phyloP scores from a whole-genome alignment of 345 rosid species.

The rapeseed (Brassica napus) region Da-Ae NC_063435.1:23052501-23053000 shows the following conservation, averaged over 20 bases:
- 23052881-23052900: conserved; percentile 30
- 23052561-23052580: neutral
- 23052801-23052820: conserved; percentile 15
- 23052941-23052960: neutral
- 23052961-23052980: neutral
- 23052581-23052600: neutral
- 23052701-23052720: conserved; percentile 13
- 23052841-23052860: conserved; percentile 26
- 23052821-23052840: conserved; percentile 22
- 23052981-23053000: neutral
- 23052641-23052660: conserved; percentile 26
- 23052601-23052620: conserved; percentile 31
- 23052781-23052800: conserved; percentile 34
- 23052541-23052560: conserved; percentile 30
- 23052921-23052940: neutral
- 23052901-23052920: neutral
- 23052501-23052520: conserved; percentile 74
- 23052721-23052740: conserved; percentile 18
- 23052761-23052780: conserved; percentile 15
- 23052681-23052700: conserved; percentile 26
- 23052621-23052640: conserved; percentile 29
- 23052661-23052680: conserved; percentile 2
- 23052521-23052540: conserved; percentile 43
- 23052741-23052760: conserved; percentile 36
- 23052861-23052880: conserved; percentile 27